Percentiles rank a stretch among this genome's conserved stretches.
These are phyloP conservation scores for Lepidopterella palustris DNA, from an alignment of 495 filamentous ascomycete species.

Conservation along the genomic window DNA sequence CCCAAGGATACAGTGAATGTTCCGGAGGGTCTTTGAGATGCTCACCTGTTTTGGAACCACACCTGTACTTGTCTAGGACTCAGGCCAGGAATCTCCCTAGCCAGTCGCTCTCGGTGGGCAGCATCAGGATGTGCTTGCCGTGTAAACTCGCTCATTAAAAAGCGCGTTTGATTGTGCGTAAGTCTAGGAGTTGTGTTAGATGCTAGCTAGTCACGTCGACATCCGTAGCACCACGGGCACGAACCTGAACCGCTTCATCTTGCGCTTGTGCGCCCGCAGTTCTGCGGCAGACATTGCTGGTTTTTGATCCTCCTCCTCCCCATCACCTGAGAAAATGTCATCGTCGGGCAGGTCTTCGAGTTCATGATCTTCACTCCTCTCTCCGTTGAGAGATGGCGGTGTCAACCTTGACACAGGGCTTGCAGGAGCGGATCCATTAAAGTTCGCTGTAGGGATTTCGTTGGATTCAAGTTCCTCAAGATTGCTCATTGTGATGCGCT, in stretches of 20 bases:
- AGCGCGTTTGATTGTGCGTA: constrained; percentile 93
- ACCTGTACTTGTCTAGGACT: constrained; percentile 95
- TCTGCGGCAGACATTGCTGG: constrained; percentile 60
- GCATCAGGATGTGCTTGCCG: constrained; percentile 94
- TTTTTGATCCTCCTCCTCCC: constrained; percentile 51
- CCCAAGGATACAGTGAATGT: too few relatives aligned
- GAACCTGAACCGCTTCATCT: constrained; percentile 94
- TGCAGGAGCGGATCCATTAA: constrained; percentile 35
- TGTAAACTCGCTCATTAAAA: constrained; percentile 95
- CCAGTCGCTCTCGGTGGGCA: constrained; percentile 81
- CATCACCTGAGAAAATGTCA: constrained; percentile 39
- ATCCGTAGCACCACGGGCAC: constrained; percentile 20
- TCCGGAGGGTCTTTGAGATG: constrained; percentile 18
- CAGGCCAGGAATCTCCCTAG: constrained; percentile 85
- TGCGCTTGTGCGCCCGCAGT: constrained; percentile 72
- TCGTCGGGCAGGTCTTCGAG: constrained; percentile 36
- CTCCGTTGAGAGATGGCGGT: constrained; percentile 31
- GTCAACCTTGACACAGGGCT: constrained; percentile 36
- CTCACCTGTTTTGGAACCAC: constrained; percentile 97
- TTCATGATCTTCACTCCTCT: constrained; percentile 34
- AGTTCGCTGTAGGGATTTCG: constrained; percentile 25
- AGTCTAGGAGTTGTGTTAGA: constrained; percentile 49
- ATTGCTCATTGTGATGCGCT: constrained; percentile 29
- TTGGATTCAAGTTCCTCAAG: constrained; percentile 24
- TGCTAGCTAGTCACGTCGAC: neutral